Evolutionary conservation across 371 early-diverging fungal genomes (phyloP).

Genomic region (Nematocida ausubeli): DNA sequence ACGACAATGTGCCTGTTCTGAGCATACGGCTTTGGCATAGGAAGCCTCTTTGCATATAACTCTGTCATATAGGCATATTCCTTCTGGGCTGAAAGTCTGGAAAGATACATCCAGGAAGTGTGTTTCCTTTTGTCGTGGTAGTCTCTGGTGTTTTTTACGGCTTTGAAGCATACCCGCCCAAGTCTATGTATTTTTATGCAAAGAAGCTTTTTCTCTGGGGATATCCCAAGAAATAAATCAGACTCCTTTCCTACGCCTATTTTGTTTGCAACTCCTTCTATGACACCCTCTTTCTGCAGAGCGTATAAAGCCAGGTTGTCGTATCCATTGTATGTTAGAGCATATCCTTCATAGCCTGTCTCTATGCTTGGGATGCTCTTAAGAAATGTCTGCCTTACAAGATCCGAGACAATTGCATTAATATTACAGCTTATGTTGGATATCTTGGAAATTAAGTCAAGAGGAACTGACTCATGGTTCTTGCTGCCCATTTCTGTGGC

Average conservation of each 20-base stretch:
- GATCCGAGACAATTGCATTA: conserved; percentile 54
- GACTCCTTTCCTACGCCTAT: conserved; percentile 99
- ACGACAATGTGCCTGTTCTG: conserved; percentile 90
- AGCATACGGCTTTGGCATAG: conserved; percentile 86
- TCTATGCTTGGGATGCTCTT: conserved; percentile 25
- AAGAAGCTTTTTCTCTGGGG: conserved; percentile 54
- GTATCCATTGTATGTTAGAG: conserved; percentile 93
- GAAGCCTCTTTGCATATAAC: conserved; percentile 78
- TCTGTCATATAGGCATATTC: conserved; percentile 68
- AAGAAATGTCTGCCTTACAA: conserved; percentile 61
- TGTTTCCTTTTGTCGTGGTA: conserved; percentile 72
- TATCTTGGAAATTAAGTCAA: conserved; percentile 53
- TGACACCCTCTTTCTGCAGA: conserved; percentile 74
- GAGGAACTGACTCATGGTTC: conserved; percentile 51
- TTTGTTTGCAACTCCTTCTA: conserved; percentile 89
- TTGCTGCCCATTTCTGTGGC: conserved; percentile 59
- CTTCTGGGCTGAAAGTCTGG: conserved; percentile 68
- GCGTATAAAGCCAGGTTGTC: conserved; percentile 94
- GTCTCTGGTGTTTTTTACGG: conserved; percentile 91
- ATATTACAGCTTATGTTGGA: conserved; percentile 56
- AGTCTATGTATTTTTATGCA: conserved; percentile 70
- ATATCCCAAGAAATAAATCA: conserved; percentile 62
- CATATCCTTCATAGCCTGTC: conserved; percentile 72
- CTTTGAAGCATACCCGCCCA: conserved; percentile 90
- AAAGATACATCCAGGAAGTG: conserved; percentile 63